Evolutionary conservation across 2,329 filamentous ascomycete genomes (phyloP).

Genomic region (Apiospora rasikravindrae): DNA sequence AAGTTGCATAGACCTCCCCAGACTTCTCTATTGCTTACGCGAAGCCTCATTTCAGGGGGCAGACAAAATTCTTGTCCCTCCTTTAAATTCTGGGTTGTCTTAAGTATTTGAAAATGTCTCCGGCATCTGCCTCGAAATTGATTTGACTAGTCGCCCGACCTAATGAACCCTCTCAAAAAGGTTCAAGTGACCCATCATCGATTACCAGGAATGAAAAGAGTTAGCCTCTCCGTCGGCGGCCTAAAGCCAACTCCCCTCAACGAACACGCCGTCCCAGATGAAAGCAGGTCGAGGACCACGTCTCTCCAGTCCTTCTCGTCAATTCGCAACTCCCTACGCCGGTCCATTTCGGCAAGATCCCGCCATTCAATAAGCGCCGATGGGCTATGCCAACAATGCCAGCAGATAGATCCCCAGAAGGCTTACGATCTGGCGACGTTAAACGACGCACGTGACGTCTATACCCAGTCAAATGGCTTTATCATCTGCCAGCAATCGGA

Average conservation of each 20-base stretch:
- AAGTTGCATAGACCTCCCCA: too few species aligned
- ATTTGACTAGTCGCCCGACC: too few species aligned
- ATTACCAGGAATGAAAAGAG: too few species aligned
- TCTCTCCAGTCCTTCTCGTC: neutral
- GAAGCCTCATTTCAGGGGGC: too few species aligned
- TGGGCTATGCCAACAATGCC: neutral
- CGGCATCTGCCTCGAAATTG: too few species aligned
- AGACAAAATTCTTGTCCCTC: too few species aligned
- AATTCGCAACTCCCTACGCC: neutral
- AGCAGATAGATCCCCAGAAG: neutral
- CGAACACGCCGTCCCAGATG: neutral
- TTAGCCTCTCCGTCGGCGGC: neutral
- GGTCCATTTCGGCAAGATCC: neutral
- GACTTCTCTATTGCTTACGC: too few species aligned
- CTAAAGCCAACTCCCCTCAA: neutral
- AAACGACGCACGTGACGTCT: neutral
- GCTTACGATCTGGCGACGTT: neutral
- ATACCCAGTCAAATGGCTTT: neutral
- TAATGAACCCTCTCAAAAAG: too few species aligned
- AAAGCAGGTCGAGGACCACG: neutral
- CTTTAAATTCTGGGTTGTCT: too few species aligned
- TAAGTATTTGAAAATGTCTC: too few species aligned
- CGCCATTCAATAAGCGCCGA: neutral
- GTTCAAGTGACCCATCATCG: too few species aligned
- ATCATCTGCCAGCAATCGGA: neutral